phyloP scores from a whole-genome alignment of 352 stramenopile species.

The Globisporangium megalacanthum region DNA sequence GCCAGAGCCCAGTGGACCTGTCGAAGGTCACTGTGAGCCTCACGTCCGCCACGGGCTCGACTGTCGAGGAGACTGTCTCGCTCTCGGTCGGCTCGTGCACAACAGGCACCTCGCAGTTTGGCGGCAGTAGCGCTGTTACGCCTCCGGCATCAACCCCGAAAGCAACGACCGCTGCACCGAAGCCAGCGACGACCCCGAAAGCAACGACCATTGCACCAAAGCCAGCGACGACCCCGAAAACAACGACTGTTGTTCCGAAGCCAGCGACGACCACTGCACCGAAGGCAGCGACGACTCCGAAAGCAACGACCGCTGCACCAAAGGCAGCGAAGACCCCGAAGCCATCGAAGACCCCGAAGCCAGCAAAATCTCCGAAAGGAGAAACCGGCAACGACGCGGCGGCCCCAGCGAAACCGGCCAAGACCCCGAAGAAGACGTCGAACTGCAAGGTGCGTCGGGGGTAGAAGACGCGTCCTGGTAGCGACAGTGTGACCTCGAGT shows the following conservation, averaged over 20 bases:
- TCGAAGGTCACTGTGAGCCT: slow-evolving; percentile 39
- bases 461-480: no score
- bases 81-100: slow-evolving; percentile 40
- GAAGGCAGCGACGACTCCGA: slow-evolving; percentile 4
- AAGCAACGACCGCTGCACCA: slow-evolving; percentile 1
- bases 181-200: slow-evolving; percentile 8
- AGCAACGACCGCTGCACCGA: slow-evolving; percentile 10
- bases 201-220: not conserved
- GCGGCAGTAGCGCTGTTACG: slow-evolving; percentile 14
- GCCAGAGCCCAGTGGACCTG: slow-evolving; percentile 21
- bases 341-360: slow-evolving; percentile 1
- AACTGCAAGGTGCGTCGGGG: not conserved
- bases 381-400: slow-evolving; percentile 4
- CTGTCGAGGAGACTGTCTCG: slow-evolving; percentile 47
- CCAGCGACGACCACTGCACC: not conserved
- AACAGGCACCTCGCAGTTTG: slow-evolving; percentile 36
- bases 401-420: not conserved
- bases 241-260: slow-evolving; percentile 3
- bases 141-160: slow-evolving; percentile 15
- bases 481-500: no score
- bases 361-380: slow-evolving; percentile 2
- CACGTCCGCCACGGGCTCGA: slow-evolving; percentile 48
- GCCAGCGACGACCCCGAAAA: slow-evolving; percentile 2
- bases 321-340: slow-evolving; percentile 9
- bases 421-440: not conserved